Conservation (phyloP, 163 green algal genomes). For the Picocystis sp. region DNA sequence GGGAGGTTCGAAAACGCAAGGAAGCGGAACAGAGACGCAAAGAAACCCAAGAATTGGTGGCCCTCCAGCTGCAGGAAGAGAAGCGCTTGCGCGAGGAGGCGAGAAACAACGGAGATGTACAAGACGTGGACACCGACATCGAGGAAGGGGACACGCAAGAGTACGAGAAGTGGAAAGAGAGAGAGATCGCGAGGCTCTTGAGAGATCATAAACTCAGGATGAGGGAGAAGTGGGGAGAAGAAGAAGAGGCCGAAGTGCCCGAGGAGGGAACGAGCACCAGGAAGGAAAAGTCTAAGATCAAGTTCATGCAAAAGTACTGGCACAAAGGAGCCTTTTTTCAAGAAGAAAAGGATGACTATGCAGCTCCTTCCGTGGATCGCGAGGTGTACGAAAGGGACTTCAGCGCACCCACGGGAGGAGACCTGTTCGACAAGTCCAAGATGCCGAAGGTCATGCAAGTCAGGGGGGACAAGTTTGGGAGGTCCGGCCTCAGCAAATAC, state of each 20-base stretch:
- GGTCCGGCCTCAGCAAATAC: constrained; percentile 75
- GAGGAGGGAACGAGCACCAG: not conserved
- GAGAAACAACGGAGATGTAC: not conserved
- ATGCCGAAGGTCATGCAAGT: constrained; percentile 91
- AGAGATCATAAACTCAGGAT: not conserved
- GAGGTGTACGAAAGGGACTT: constrained; percentile 72
- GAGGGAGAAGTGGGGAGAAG: not conserved
- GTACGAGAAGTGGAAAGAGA: constrained; percentile 5
- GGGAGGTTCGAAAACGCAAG: too few relatives aligned
- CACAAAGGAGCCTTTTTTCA: constrained; percentile 96
- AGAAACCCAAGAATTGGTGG: too few relatives aligned
- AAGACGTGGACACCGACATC: constrained; percentile 5
- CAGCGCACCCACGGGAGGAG: constrained; percentile 67
- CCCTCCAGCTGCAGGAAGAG: not conserved
- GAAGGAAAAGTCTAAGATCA: constrained; percentile 52
- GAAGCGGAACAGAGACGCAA: too few relatives aligned
- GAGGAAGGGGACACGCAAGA: constrained; percentile 1
- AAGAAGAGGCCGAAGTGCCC: not conserved
- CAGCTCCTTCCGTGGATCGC: constrained; percentile 26
- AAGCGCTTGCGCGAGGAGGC: not conserved
- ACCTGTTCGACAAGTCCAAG: constrained; percentile 73
- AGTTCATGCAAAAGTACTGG: constrained; percentile 96
- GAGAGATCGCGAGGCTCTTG: constrained; percentile 16
- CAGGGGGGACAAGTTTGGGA: constrained; percentile 60
- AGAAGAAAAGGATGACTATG: constrained; percentile 26